Evolutionary conservation across 345 rosid genomes (phyloP).

Genomic region (Eucalyptus regnans): DNA sequence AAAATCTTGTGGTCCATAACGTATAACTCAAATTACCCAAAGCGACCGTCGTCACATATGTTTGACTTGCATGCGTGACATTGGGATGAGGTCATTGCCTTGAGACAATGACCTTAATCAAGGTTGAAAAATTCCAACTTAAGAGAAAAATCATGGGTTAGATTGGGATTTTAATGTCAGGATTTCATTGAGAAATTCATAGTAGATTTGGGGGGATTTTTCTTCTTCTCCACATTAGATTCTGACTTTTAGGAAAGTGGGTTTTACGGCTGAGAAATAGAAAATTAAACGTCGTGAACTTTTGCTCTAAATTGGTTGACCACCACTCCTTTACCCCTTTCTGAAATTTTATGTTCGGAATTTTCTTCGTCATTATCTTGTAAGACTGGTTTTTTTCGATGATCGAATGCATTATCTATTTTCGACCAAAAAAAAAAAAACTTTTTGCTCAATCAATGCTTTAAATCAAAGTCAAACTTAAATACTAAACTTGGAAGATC

Average conservation of each 20-base stretch:
- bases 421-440: not conserved
- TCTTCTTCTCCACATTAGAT: not conserved
- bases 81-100: not conserved
- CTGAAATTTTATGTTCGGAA: too few relatives aligned
- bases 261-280: not conserved
- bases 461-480: not conserved
- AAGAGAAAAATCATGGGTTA: not conserved
- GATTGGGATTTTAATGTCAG: not conserved
- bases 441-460: not conserved
- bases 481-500: not conserved
- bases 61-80: not conserved
- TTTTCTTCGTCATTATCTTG: too few relatives aligned
- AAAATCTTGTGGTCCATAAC: not conserved
- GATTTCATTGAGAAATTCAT: not conserved
- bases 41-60: not conserved
- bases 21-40: not conserved
- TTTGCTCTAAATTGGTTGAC: not conserved
- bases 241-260: not conserved
- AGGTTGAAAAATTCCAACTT: not conserved
- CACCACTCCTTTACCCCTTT: too few relatives aligned
- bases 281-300: not conserved
- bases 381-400: too few relatives aligned
- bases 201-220: not conserved
- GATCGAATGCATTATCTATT: too few relatives aligned
- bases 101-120: not conserved